A percentile compares a stretch with the other conserved stretches of the same genome.
These are phyloP conservation scores for Meredithiella fracta DNA, from an alignment of 2,329 filamentous ascomycete genomes.

Conservation along the genomic window DNA sequence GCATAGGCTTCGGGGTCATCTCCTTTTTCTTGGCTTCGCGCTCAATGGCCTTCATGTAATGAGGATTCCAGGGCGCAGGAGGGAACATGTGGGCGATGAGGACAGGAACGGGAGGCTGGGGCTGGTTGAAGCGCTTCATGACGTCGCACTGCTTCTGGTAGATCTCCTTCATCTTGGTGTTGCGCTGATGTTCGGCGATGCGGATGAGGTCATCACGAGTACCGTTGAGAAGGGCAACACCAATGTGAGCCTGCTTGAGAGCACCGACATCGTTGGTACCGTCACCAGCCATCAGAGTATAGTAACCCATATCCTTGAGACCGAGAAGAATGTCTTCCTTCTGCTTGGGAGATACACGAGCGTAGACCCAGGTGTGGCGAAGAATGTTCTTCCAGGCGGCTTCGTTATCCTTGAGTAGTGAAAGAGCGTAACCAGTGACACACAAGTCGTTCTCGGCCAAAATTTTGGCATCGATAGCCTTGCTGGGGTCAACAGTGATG, in stretches of 20 bases:
- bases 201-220: slow-evolving; percentile 78
- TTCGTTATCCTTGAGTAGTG: slow-evolving; percentile 66
- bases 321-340: slow-evolving; percentile 98
- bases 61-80: slow-evolving; percentile 77
- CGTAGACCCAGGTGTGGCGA: slow-evolving; percentile 91
- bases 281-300: slow-evolving; percentile 95
- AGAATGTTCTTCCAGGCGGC: slow-evolving; percentile 60
- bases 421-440: slow-evolving; percentile 83
- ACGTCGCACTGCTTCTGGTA: slow-evolving; percentile 90
- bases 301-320: slow-evolving; percentile 91
- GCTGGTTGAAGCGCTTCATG: slow-evolving; percentile 92
- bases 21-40: slow-evolving; percentile 70
- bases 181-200: slow-evolving; percentile 85
- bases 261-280: slow-evolving; percentile 97
- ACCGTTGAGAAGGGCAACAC: slow-evolving; percentile 88
- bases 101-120: slow-evolving; percentile 75
- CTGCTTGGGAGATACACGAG: slow-evolving; percentile 93
- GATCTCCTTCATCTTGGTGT: slow-evolving; percentile 94
- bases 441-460: slow-evolving; percentile 79
- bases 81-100: slow-evolving; percentile 90
- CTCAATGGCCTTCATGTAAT: slow-evolving; percentile 82
- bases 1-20: slow-evolving; percentile 42
- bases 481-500: slow-evolving; percentile 69
- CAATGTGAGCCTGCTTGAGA: slow-evolving; percentile 93
- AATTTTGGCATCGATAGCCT: slow-evolving; percentile 67